Percentiles rank a stretch among this genome's conserved stretches.
Evolutionary conservation across 1,284 basidiomycete genomes (phyloP).

Genomic region (Inonotus hispidus): DNA sequence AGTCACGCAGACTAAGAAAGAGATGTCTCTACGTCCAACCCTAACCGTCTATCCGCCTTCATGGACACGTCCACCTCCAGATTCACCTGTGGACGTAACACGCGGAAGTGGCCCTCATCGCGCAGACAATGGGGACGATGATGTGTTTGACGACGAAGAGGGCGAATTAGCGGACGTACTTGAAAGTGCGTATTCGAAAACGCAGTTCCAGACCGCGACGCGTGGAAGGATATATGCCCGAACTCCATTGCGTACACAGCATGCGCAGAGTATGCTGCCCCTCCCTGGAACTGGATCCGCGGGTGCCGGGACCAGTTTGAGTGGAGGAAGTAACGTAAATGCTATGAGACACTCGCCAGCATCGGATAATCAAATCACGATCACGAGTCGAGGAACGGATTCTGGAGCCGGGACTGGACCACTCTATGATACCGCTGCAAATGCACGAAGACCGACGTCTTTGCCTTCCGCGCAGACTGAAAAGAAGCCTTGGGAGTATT

Average conservation of each 20-base stretch:
- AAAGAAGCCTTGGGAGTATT: conserved; percentile 14
- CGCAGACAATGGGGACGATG: conserved; percentile 13
- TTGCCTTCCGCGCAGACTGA: conserved; percentile 9
- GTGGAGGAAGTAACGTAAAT: neutral
- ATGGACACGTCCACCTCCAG: conserved; percentile 12
- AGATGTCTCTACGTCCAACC: conserved; percentile 1
- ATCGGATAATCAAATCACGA: neutral
- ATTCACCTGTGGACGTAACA: conserved; percentile 16
- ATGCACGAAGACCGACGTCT: conserved; percentile 8
- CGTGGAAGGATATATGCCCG: neutral
- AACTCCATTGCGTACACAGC: conserved; percentile 8
- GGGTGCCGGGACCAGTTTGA: neutral
- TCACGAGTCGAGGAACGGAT: neutral
- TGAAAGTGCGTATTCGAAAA: conserved; percentile 8
- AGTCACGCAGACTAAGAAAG: neutral
- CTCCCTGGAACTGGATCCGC: conserved; percentile 4
- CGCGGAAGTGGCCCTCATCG: conserved; percentile 5
- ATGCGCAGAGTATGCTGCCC: conserved; percentile 17
- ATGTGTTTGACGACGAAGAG: conserved; percentile 6
- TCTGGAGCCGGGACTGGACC: neutral
- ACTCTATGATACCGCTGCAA: neutral
- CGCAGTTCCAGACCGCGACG: conserved; percentile 1
- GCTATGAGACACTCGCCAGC: neutral
- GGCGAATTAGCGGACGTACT: conserved; percentile 10
- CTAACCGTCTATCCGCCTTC: conserved; percentile 2